Evolutionary conservation across 805 yeast genomes (phyloP).

Genomic region (Candida koratica): DNA sequence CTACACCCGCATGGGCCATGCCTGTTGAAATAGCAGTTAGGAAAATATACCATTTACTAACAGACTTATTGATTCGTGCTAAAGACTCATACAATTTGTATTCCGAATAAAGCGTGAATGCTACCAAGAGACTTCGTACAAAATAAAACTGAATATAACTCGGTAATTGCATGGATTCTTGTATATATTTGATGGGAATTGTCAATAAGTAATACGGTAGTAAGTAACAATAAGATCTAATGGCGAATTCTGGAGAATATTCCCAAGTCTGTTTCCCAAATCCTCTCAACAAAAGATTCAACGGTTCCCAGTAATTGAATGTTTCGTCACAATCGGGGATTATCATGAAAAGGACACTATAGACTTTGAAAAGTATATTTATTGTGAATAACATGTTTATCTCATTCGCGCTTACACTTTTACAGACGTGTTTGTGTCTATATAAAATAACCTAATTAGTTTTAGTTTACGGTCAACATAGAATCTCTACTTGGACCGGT

Average conservation of each 20-base stretch:
- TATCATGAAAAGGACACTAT: conserved; percentile 53
- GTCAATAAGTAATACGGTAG: conserved; percentile 42
- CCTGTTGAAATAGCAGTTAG: conserved; percentile 69
- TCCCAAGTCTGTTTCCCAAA: conserved; percentile 97
- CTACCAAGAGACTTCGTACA: conserved; percentile 42
- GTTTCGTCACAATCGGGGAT: conserved; percentile 92
- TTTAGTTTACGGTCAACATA: conserved; percentile 60
- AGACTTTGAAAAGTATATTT: conserved; percentile 18
- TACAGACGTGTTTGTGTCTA: not conserved
- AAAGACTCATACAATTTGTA: conserved; percentile 44
- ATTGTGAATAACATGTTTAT: conserved; percentile 4
- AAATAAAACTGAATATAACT: conserved; percentile 46
- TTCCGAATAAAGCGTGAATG: conserved; percentile 49
- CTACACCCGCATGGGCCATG: conserved; percentile 82
- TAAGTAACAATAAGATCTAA: conserved; percentile 80
- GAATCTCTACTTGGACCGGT: conserved; percentile 97
- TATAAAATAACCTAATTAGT: not conserved
- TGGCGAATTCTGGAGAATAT: conserved; percentile 84
- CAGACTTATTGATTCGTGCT: conserved; percentile 28
- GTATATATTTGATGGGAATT: conserved; percentile 18
- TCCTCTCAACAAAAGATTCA: conserved; percentile 69
- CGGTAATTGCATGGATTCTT: conserved; percentile 16
- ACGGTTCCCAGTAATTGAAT: conserved; percentile 92
- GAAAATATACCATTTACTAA: conserved; percentile 61
- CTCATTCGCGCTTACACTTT: not conserved